Conservation (phyloP, 176 grass and related monocot species). For the Neostapfia colusana region DNA sequence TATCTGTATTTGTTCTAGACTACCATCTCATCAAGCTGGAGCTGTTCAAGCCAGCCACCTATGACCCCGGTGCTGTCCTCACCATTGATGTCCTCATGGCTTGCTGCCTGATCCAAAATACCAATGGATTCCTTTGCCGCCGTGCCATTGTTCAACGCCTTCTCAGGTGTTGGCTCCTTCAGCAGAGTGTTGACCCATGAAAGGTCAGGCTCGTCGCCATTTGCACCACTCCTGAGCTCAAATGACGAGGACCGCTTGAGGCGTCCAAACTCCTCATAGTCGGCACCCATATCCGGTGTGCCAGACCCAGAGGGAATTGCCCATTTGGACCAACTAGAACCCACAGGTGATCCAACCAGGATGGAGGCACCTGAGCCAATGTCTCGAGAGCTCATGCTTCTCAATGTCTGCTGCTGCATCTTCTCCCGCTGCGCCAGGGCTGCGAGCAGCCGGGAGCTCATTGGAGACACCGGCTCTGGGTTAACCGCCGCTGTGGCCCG, state of each 20-base stretch:
- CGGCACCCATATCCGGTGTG: conserved; percentile 54
- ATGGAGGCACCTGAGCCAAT: conserved; percentile 34
- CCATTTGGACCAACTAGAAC: conserved; percentile 62
- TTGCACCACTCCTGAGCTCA: conserved; percentile 41
- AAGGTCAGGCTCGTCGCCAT: conserved; percentile 56
- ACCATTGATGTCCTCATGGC: neutral
- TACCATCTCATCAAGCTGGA: conserved; percentile 74
- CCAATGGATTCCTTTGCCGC: conserved; percentile 22
- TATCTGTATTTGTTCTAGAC: conserved; percentile 42
- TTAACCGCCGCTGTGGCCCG: conserved; percentile 8
- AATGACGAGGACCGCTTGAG: conserved; percentile 67
- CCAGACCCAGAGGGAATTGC: conserved; percentile 43
- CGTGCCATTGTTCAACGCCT: conserved; percentile 9
- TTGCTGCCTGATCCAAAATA: conserved; percentile 23
- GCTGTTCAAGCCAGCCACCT: conserved; percentile 57
- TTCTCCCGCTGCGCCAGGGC: conserved; percentile 57
- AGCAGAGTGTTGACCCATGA: conserved; percentile 73
- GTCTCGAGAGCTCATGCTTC: conserved; percentile 73
- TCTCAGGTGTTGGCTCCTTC: conserved; percentile 56
- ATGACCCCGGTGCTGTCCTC: conserved; percentile 48
- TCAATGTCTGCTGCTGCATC: conserved; percentile 66
- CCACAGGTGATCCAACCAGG: conserved; percentile 45
- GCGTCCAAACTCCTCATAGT: conserved; percentile 57
- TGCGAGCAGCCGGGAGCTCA: conserved; percentile 50
- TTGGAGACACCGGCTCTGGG: conserved; percentile 52